phyloP scores from a whole-genome alignment of 1,284 basidiomycete genomes.

The Cryptococcus jaspeensis region DNA sequence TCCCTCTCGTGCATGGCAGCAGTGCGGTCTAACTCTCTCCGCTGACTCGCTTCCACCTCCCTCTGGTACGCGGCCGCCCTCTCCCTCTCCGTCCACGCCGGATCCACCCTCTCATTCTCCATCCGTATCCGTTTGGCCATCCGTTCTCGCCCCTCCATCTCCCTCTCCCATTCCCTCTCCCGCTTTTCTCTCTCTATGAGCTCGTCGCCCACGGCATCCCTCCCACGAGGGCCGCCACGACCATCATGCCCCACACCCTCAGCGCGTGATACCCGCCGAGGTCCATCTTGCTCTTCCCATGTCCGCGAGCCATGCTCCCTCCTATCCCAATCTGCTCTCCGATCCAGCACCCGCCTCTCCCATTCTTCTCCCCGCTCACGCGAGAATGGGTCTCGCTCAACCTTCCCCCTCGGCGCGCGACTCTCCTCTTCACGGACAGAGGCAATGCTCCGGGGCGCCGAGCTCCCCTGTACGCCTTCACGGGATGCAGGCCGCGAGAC shows the following conservation, averaged over 20 bases:
- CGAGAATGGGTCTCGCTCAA: no score
- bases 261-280: no score
- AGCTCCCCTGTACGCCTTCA: no score
- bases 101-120: background rate
- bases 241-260: background rate
- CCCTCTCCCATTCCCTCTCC: background rate
- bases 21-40: background rate
- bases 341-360: no score
- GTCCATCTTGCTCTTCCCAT: background rate
- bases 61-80: background rate
- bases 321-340: background rate
- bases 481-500: no score
- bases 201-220: background rate
- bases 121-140: background rate
- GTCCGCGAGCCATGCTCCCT: background rate
- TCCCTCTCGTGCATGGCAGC: background rate
- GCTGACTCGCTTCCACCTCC: background rate
- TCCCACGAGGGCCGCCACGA: background rate
- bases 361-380: no score
- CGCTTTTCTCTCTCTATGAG: background rate
- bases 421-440: no score
- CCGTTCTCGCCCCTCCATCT: background rate
- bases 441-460: no score
- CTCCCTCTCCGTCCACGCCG: background rate
- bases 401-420: no score